phyloP scores from a whole-genome alignment of 1,284 basidiomycete genomes.

The Ceratobasidium sp. region DNA sequence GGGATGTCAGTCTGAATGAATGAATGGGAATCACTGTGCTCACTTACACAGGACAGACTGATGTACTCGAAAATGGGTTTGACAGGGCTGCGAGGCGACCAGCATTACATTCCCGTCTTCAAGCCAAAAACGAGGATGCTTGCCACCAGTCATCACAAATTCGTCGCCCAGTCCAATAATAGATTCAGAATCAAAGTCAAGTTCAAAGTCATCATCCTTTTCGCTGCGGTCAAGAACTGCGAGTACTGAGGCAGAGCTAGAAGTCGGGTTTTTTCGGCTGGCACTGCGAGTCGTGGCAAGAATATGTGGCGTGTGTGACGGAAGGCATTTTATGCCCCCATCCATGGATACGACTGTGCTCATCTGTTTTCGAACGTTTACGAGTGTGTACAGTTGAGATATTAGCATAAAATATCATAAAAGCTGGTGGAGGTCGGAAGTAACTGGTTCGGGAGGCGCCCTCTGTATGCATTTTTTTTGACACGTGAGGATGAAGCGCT shows the following conservation, averaged over 20 bases:
- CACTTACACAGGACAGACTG: conserved; percentile 27
- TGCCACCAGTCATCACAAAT: conserved; percentile 34
- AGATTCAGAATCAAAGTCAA: conserved; percentile 27
- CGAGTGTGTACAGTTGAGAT: conserved; percentile 1
- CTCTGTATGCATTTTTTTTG: conserved; percentile 18
- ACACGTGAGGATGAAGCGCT: conserved; percentile 28
- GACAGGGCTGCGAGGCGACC: conserved; percentile 19
- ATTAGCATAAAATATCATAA: conserved; percentile 10
- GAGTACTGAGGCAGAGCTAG: not conserved
- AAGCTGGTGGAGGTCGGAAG: not conserved
- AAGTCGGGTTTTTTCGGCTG: not conserved
- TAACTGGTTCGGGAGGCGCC: not conserved
- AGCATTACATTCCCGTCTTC: conserved; percentile 32
- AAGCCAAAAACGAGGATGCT: conserved; percentile 29
- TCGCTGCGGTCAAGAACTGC: conserved; percentile 9
- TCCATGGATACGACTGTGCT: conserved; percentile 6
- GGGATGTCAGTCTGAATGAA: not conserved
- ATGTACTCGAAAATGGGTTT: conserved; percentile 31
- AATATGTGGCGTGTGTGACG: conserved; percentile 1
- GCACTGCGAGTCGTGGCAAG: not conserved
- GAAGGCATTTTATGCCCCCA: not conserved
- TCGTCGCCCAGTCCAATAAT: conserved; percentile 25
- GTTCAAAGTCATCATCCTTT: conserved; percentile 24
- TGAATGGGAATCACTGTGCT: not conserved
- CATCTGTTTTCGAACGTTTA: conserved; percentile 15